These are phyloP conservation scores for Fragilaria crotonensis DNA, from an alignment of 108 stramenopile genomes.

Conservation along the genomic window DNA sequence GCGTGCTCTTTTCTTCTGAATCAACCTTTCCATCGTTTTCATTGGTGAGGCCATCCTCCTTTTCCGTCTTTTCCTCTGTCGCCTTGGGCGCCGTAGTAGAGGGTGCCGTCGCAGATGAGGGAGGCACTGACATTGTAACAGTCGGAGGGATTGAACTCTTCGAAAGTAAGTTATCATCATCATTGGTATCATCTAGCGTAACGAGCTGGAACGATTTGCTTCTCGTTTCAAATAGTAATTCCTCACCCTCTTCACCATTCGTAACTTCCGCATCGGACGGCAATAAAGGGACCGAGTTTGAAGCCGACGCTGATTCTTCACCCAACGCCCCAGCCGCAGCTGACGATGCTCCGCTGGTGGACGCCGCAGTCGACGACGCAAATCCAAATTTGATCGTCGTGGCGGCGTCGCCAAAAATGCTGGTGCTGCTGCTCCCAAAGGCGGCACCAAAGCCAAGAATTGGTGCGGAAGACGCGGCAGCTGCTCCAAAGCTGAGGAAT, in stretches of 20 bases:
- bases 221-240: constrained; percentile 40
- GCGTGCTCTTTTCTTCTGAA: background rate
- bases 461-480: background rate
- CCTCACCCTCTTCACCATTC: constrained; percentile 67
- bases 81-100: background rate
- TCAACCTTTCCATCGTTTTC: constrained; percentile 4
- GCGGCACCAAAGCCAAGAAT: background rate
- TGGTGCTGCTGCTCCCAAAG: background rate
- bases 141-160: too few species aligned
- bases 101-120: background rate
- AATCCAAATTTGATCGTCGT: background rate
- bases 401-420: background rate
- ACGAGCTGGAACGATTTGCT: constrained; percentile 32
- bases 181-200: too few species aligned
- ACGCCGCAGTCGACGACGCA: background rate
- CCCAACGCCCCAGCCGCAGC: background rate
- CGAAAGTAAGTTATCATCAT: too few species aligned
- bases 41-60: constrained; percentile 25
- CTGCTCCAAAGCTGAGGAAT: constrained; percentile 6
- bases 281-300: background rate
- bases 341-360: background rate
- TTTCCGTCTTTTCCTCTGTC: constrained; percentile 3
- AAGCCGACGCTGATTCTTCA: background rate
- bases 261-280: constrained; percentile 23
- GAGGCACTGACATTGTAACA: constrained; percentile 1